Base-by-base conservation (phyloP, 495 filamentous ascomycete species). In the Aspergillus mulundensis region DNA sequence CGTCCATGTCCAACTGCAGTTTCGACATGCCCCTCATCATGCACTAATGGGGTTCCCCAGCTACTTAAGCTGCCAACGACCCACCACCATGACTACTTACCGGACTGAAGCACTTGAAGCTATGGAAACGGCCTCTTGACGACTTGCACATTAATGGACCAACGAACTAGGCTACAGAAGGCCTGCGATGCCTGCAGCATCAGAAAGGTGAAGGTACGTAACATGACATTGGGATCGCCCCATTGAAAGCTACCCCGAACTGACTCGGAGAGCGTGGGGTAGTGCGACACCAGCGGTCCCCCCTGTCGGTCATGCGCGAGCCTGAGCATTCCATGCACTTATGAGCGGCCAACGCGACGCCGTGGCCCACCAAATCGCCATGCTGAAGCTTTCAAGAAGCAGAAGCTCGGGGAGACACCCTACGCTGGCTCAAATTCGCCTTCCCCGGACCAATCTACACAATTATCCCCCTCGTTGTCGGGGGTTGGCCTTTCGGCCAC, bases 131-230 rank as follows among this genome's bases (percentile, higher is more conserved):
- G 46, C 54, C 46, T 59, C 44, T 61, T 54, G 46, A 43, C 54
- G 36, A 50, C 23, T 43, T 56, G 56, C 59, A 57, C 50, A 60
- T 60, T 47, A 50, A 77, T 77, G 75, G 73, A 76, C 63, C 58
- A 60, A 48, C 71, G 71, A 68, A 72, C 69, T 36, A 70, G 89
- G 51, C 73, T 92, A 51, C 84, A 86, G 42, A 88, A 89, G 65
- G 89, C 89, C 19, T 94, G 89, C 68, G 89, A 94, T 69, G 86
- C 87, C 72, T 94, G 89, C 69, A 91, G 87, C 61, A 82, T 87
- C 60, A 84, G 89, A 30, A 94, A 94, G 65, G 88, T 94, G 24
- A 94, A 93, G 83, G 88, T 90, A 66, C 47, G 39, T 50, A 12
- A 11, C 42, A 20, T 19, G 24, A 23, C 32, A 42, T 20, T 23